Evolutionary conservation across 805 yeast genomes (phyloP), one percentile per base, ranked within the genome.

Genomic region (Tetrapisispora phaffii): DNA sequence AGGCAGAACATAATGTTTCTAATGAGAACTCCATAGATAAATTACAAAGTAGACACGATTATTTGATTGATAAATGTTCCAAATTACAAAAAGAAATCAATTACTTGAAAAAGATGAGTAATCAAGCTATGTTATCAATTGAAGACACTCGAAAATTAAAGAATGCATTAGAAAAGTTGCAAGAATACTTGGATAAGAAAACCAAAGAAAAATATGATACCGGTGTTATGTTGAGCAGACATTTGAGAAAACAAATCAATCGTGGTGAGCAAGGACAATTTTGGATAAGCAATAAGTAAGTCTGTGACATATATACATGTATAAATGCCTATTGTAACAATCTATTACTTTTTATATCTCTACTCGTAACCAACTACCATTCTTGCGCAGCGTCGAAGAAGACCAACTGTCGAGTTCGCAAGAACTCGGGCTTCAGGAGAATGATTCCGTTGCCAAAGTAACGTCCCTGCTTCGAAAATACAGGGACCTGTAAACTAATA

Each of bases 161-260:
- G 40, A 51, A 50, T 16, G 74, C 73, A 9, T 59, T 69, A 23
- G 56, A 48, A 16, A 65, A 62, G 50, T 47, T 70, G 34, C 68
- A 70, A 47, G 67, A 64, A 31, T 70, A 64, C 39, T 51, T 68
- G 16, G 74, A 70, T 41, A 61, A 58, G 39, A 69, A 70, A 50
- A 63, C 61, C 39, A 70, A 69, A 53, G 70, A 69, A 51, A 66
- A 65, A 49, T 69, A 70, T 50, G 74, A 70, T 34, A 54, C 67
- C 3, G 74, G 73, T 15, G 67, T 69, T 6, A 52, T 58, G 36
- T 47, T 70, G 32, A 67, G 72, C 21, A 61, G 72, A 38, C 66
- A 68, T 21, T 54, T 70, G 36, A 63, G 74, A 52, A 65, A 59
- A 39, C 60, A 69, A 45, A 67, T 69, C 26, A 68, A 68, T 47